These are phyloP conservation scores for Cyathus striatus DNA, from an alignment of 768 basidiomycete species.

Conservation along the genomic window DNA sequence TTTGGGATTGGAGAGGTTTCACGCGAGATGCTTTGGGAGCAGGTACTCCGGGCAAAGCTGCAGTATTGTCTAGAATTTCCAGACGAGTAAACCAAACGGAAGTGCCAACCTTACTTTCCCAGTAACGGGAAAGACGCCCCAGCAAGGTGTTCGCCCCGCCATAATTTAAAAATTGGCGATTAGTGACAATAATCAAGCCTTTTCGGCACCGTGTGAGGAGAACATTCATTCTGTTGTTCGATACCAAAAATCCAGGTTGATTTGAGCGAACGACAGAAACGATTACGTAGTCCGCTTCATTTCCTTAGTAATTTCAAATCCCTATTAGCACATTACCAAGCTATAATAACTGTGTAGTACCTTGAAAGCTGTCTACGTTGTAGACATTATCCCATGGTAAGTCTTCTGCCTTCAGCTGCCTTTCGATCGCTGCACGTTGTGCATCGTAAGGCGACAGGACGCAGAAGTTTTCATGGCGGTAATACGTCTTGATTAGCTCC, in stretches of 20 bases:
- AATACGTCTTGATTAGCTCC: slow-evolving; percentile 37
- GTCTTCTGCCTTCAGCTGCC: slow-evolving; percentile 22
- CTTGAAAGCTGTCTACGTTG: slow-evolving; percentile 55
- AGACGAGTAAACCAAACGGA: no score
- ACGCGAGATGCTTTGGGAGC: no score
- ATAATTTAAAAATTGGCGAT: slow-evolving; percentile 29
- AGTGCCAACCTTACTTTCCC: no score
- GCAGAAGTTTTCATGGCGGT: slow-evolving; percentile 29
- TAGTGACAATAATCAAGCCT: slow-evolving; percentile 45
- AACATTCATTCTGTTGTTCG: slow-evolving; percentile 44
- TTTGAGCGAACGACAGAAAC: slow-evolving; percentile 44
- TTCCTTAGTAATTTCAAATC: slow-evolving; percentile 29
- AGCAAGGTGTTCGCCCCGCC: slow-evolving; percentile 35
- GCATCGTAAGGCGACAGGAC: slow-evolving; percentile 56
- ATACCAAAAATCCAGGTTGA: slow-evolving; percentile 39
- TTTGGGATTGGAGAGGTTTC: no score
- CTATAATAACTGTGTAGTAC: slow-evolving; percentile 13
- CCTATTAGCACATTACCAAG: background rate
- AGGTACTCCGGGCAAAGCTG: no score
- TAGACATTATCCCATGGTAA: slow-evolving; percentile 38
- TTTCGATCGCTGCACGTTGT: slow-evolving; percentile 39
- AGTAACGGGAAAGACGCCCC: slow-evolving; percentile 26
- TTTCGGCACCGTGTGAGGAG: slow-evolving; percentile 42
- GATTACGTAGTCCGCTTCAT: slow-evolving; percentile 45
- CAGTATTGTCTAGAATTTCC: no score